phyloP scores from a whole-genome alignment of 805 yeast species.

The Maudiozyma serrabonitensis region DNA sequence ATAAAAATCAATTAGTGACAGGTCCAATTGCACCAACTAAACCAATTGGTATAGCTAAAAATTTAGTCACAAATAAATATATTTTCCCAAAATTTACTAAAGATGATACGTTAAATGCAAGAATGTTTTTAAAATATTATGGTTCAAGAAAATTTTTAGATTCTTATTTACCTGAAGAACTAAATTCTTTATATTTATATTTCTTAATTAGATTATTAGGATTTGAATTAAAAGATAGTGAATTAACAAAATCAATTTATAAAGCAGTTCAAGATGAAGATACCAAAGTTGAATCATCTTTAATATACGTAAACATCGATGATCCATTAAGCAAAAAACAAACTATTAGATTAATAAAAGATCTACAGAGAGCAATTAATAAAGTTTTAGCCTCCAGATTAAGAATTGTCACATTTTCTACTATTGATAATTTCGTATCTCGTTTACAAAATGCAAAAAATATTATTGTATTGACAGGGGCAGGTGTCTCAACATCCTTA shows the following conservation, averaged over 20 bases:
- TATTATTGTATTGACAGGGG: conserved; percentile 76
- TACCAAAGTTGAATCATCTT: conserved; percentile 3
- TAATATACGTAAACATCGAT: conserved; percentile 15
- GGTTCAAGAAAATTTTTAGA: conserved; percentile 56
- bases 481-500: conserved; percentile 81
- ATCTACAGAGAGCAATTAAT: conserved; percentile 54
- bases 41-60: conserved; percentile 17
- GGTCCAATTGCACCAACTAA: conserved; percentile 13
- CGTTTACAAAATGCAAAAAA: conserved; percentile 47
- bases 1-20: background rate
- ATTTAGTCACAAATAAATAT: conserved; percentile 24
- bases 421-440: conserved; percentile 48
- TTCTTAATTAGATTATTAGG: conserved; percentile 56
- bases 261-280: conserved; percentile 18
- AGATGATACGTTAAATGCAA: conserved; percentile 37
- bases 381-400: conserved; percentile 49
- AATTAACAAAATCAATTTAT: conserved; percentile 26
- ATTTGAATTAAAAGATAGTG: conserved; percentile 32
- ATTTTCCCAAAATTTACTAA: conserved; percentile 32
- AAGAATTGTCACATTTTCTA: conserved; percentile 42
- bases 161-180: conserved; percentile 49
- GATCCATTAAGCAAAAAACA: conserved; percentile 36
- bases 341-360: conserved; percentile 39
- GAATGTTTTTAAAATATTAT: conserved; percentile 44
- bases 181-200: conserved; percentile 48